Evolutionary conservation across 768 basidiomycete species (phyloP).

Genomic region (Xerocomus brunneocitrinus): DNA sequence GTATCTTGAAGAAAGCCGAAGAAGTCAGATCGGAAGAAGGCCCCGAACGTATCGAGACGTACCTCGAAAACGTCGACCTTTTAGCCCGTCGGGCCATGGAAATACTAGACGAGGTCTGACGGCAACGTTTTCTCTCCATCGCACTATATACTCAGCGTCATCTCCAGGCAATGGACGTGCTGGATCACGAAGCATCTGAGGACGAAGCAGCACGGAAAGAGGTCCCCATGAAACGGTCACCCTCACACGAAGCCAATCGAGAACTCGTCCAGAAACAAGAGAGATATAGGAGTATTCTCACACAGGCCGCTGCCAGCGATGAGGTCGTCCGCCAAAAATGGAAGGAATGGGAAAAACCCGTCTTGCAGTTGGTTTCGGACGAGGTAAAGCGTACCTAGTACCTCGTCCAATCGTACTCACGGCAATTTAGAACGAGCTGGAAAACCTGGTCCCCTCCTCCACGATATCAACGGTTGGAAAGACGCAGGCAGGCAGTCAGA

Average conservation of each 20-base stretch:
- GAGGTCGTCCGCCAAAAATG: conserved; percentile 75
- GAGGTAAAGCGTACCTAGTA: conserved; percentile 35
- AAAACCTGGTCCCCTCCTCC: conserved; percentile 64
- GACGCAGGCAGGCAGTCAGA: conserved; percentile 42
- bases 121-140: background rate
- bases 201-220: conserved; percentile 67
- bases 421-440: conserved; percentile 52
- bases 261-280: conserved; percentile 67
- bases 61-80: conserved; percentile 67
- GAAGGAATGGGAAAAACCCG: conserved; percentile 79
- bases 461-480: conserved; percentile 36
- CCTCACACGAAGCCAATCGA: conserved; percentile 76
- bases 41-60: conserved; percentile 60
- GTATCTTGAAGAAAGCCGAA: conserved; percentile 78
- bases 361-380: conserved; percentile 67
- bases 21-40: conserved; percentile 81
- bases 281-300: conserved; percentile 68
- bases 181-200: conserved; percentile 88
- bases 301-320: conserved; percentile 72
- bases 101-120: conserved; percentile 69
- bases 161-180: conserved; percentile 74
- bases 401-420: conserved; percentile 2
- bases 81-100: conserved; percentile 57
- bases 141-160: background rate
- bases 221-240: conserved; percentile 43